Evolutionary conservation across 2,329 filamentous ascomycete genomes (phyloP).

Genomic region (Exserohilum turcica): DNA sequence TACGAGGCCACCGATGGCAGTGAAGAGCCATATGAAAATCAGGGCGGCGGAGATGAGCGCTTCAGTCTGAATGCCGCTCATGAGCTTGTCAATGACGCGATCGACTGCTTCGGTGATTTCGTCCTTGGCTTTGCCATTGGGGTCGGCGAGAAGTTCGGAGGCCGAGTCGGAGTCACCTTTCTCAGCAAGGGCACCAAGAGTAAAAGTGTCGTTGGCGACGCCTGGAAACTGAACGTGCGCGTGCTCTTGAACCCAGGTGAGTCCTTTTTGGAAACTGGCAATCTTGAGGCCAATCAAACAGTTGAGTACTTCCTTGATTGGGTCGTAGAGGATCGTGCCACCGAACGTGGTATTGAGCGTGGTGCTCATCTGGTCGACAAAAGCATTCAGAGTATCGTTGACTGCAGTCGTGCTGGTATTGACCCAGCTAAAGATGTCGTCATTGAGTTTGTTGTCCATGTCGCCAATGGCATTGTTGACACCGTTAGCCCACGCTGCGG

Average conservation of each 20-base stretch:
- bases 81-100: constrained; percentile 70
- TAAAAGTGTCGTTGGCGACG: constrained; percentile 81
- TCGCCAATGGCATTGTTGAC: constrained; percentile 73
- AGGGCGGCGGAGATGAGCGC: constrained; percentile 78
- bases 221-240: constrained; percentile 81
- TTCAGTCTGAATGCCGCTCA: constrained; percentile 72
- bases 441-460: constrained; percentile 75
- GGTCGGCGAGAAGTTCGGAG: constrained; percentile 76
- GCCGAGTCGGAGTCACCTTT: constrained; percentile 59
- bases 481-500: constrained; percentile 73
- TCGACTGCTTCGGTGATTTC: constrained; percentile 78
- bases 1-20: constrained; percentile 74
- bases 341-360: constrained; percentile 80
- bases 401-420: constrained; percentile 80
- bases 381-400: constrained; percentile 82
- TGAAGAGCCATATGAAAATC: constrained; percentile 75
- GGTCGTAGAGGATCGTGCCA: constrained; percentile 76
- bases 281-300: constrained; percentile 91
- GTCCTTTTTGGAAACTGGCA: constrained; percentile 77
- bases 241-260: constrained; percentile 93
- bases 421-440: constrained; percentile 85
- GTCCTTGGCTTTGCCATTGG: constrained; percentile 74
- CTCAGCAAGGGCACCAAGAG: constrained; percentile 70
- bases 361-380: constrained; percentile 76
- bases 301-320: constrained; percentile 78